These are phyloP conservation scores for Helicostylum pulchrum DNA, from an alignment of 192 early-diverging fungal species.

Conservation along the genomic window DNA sequence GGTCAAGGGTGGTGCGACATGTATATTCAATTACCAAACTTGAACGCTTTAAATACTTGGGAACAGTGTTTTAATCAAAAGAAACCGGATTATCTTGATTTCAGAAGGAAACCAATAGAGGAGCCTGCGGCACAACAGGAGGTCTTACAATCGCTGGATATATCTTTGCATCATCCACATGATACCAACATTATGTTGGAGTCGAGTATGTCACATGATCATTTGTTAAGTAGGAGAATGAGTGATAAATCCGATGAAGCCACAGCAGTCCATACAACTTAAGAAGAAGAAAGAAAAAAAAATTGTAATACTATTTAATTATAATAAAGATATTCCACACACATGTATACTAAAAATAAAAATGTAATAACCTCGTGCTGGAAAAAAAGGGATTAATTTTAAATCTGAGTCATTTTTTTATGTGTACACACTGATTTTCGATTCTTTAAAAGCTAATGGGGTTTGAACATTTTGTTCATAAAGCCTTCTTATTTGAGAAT, in stretches of 20 bases:
- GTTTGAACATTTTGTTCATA: too few relatives aligned
- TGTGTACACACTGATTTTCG: too few relatives aligned
- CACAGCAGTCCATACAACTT: too few relatives aligned
- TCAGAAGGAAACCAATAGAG: neutral
- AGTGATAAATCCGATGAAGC: neutral
- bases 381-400: too few relatives aligned
- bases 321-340: neutral
- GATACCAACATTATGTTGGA: slow-evolving; percentile 2
- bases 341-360: too few relatives aligned
- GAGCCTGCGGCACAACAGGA: neutral
- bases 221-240: neutral
- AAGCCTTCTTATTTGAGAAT: too few relatives aligned
- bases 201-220: slow-evolving; percentile 7
- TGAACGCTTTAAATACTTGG: slow-evolving; percentile 25
- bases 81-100: slow-evolving; percentile 11
- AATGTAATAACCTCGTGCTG: too few relatives aligned
- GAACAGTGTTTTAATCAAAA: slow-evolving; percentile 26
- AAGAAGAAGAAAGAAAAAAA: neutral
- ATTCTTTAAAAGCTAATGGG: too few relatives aligned
- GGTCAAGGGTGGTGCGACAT: slow-evolving; percentile 31
- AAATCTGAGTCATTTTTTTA: too few relatives aligned
- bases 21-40: slow-evolving; percentile 30
- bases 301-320: neutral
- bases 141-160: neutral
- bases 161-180: neutral